Evolutionary conservation across 108 stramenopile species (phyloP).

Genomic region (Mediolabrus comicus): DNA sequence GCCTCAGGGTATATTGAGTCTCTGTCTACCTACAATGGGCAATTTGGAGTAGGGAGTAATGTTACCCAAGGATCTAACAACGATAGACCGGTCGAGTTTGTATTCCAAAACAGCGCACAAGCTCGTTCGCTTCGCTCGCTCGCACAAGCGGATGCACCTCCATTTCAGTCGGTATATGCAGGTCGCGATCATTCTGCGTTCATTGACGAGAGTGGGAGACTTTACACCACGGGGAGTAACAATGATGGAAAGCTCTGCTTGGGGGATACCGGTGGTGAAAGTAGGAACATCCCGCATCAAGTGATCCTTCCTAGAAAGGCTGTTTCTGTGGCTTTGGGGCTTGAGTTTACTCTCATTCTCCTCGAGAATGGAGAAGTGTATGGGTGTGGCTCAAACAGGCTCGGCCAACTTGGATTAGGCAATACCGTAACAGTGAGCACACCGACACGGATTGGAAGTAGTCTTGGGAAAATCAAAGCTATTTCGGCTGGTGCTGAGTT

Average conservation of each 20-base stretch:
- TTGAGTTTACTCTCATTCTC: constrained; percentile 45
- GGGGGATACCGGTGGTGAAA: constrained; percentile 18
- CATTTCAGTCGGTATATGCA: constrained; percentile 27
- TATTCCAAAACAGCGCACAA: background rate
- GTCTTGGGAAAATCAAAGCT: constrained; percentile 5
- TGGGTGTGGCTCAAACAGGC: constrained; percentile 42
- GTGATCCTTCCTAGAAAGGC: constrained; percentile 8
- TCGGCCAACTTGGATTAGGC: constrained; percentile 50
- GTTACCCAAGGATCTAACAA: constrained; percentile 25
- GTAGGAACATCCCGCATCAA: constrained; percentile 19
- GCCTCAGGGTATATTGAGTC: constrained; percentile 28
- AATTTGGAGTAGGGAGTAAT: constrained; percentile 23
- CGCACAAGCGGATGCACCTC: constrained; percentile 8
- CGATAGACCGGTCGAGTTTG: constrained; percentile 15
- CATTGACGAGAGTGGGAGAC: constrained; percentile 23
- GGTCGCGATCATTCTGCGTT: constrained; percentile 33
- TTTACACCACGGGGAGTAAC: constrained; percentile 25
- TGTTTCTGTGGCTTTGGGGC: constrained; percentile 39
- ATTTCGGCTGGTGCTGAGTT: constrained; percentile 42
- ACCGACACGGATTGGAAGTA: constrained; percentile 4
- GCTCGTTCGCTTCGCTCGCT: background rate
- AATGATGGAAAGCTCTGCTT: constrained; percentile 33
- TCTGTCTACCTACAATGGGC: constrained; percentile 25
- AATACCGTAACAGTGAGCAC: background rate
- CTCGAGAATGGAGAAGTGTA: constrained; percentile 39